A percentile compares a stretch with the other conserved stretches of the same genome.
Evolutionary conservation across 2,329 filamentous ascomycete species (phyloP).

Genomic region (Dactylellina cionopaga): DNA sequence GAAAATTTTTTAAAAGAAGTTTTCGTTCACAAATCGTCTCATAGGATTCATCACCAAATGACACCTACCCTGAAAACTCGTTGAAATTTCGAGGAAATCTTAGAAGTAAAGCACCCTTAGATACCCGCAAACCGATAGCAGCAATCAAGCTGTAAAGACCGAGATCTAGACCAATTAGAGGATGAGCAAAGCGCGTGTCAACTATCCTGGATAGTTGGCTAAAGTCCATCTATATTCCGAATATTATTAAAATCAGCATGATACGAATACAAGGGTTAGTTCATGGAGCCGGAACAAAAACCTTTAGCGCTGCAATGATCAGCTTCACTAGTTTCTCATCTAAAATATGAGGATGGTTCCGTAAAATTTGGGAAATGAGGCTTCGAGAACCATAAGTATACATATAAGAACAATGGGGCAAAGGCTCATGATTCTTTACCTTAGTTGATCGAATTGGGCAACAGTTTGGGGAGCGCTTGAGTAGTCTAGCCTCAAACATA

Average conservation of each 20-base stretch:
- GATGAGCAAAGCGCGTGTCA: background rate
- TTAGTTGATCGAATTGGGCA: background rate
- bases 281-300: background rate
- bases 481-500: slow-evolving; percentile 14
- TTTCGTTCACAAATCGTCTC: too few species aligned
- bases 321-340: background rate
- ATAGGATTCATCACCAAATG: background rate
- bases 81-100: background rate
- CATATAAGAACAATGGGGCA: background rate
- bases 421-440: slow-evolving; percentile 21
- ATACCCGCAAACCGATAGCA: slow-evolving; percentile 16
- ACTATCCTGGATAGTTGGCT: background rate
- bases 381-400: slow-evolving; percentile 2
- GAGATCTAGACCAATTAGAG: background rate
- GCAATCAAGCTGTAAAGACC: slow-evolving; percentile 21
- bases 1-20: too few species aligned
- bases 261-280: too few species aligned
- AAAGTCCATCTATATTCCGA: slow-evolving; percentile 18
- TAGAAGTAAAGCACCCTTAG: background rate
- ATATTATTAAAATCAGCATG: background rate
- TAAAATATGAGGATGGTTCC: slow-evolving; percentile 17
- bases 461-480: background rate
- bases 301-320: background rate
- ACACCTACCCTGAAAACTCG: background rate
- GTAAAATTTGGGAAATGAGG: slow-evolving; percentile 20